Percentiles rank a stretch among this genome's conserved stretches.
Conservation (phyloP, 2,329 filamentous ascomycete species). For the Penicillium sumatraense region DNA sequence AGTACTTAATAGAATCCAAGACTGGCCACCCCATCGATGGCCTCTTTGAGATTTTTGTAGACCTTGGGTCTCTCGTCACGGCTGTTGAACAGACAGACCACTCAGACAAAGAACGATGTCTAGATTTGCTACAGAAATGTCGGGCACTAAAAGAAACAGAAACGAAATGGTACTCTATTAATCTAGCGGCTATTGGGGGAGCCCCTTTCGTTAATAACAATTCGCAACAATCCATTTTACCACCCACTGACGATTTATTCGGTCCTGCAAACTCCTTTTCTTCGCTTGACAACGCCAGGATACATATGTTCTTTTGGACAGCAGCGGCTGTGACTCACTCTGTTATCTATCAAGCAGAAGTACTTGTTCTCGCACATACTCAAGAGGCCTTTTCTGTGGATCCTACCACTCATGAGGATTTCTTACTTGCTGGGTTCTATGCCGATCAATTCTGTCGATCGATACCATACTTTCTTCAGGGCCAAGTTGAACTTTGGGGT, state of each 20-base stretch:
- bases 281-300: constrained; percentile 1
- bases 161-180: not conserved
- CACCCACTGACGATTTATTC: not conserved
- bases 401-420: not conserved
- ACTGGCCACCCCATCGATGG: not conserved
- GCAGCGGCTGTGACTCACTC: not conserved
- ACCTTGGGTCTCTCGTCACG: not conserved
- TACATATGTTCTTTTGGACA: constrained; percentile 1
- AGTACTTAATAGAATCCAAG: not conserved
- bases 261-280: not conserved
- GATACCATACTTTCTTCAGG: not conserved
- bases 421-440: not conserved
- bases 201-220: not conserved
- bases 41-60: constrained; percentile 1
- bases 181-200: not conserved
- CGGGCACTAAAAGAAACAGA: not conserved
- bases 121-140: not conserved
- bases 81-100: not conserved
- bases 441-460: constrained; percentile 1
- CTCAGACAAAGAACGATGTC: not conserved
- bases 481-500: not conserved
- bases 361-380: not conserved
- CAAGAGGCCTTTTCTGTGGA: not conserved
- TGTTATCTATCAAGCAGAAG: not conserved
- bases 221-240: not conserved